phyloP scores from a whole-genome alignment of 2,329 filamentous ascomycete species.

The Stagonosporopsis rhizophila region DNA sequence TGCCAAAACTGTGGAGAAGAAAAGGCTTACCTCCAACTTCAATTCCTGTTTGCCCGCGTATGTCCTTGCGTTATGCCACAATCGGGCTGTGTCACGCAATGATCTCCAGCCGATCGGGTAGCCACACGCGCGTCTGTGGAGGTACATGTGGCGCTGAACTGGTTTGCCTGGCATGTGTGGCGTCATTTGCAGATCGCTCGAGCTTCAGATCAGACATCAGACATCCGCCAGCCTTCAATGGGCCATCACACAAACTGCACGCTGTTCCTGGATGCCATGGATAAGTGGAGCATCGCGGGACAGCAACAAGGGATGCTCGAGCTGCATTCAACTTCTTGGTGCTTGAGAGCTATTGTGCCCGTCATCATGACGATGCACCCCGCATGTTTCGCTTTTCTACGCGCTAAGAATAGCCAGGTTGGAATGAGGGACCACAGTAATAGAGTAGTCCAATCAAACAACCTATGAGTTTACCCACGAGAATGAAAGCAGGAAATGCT shows the following conservation, averaged over 20 bases:
- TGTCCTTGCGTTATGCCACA: conserved; percentile 14
- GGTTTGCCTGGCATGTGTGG: conserved; percentile 20
- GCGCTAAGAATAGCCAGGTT: conserved; percentile 8
- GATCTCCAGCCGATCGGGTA: conserved; percentile 19
- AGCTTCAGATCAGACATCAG: conserved; percentile 16
- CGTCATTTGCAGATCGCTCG: conserved; percentile 25
- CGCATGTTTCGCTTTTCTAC: neutral
- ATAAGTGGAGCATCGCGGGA: conserved; percentile 22
- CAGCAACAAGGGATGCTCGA: neutral
- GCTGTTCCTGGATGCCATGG: conserved; percentile 14
- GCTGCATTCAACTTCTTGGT: neutral
- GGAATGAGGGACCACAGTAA: conserved; percentile 7
- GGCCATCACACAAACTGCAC: neutral
- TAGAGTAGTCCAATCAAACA: conserved; percentile 10
- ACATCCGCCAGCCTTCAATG: neutral
- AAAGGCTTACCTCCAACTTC: conserved; percentile 34
- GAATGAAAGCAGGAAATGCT: conserved; percentile 15
- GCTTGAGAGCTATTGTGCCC: neutral
- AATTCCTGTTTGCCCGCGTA: conserved; percentile 30
- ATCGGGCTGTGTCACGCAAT: conserved; percentile 14
- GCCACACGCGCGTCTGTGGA: conserved; percentile 18
- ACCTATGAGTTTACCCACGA: neutral
- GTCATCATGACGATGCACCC: conserved; percentile 19
- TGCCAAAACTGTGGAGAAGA: conserved; percentile 27
- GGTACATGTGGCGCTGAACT: conserved; percentile 12